Conservation (phyloP, 352 stramenopile genomes). For the Globisporangium camurandrum region DNA sequence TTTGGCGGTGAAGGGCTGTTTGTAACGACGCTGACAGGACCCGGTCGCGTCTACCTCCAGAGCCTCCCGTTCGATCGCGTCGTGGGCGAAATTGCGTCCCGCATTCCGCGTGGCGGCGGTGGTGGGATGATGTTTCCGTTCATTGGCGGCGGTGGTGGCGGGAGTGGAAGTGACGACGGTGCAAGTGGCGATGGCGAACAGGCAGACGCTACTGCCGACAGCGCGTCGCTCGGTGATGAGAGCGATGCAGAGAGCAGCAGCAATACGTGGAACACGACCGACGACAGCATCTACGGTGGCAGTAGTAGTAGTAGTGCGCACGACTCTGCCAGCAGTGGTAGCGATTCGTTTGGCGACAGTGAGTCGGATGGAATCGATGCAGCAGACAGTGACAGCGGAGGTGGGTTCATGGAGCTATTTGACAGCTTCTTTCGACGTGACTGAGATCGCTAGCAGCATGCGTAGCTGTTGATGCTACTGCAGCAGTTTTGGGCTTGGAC, state of each 20-base stretch:
- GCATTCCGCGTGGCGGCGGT: conserved; percentile 70
- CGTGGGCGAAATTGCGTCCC: conserved; percentile 87
- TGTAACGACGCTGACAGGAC: conserved; percentile 89
- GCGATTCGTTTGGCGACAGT: conserved; percentile 15
- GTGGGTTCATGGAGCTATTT: conserved; percentile 56
- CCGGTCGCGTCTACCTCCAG: conserved; percentile 88
- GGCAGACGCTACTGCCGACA: conserved; percentile 12
- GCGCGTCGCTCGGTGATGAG: conserved; percentile 5
- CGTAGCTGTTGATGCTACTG: too few species aligned
- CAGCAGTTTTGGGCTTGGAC: too few species aligned
- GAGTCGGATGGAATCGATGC: conserved; percentile 12
- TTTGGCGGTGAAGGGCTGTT: conserved; percentile 94
- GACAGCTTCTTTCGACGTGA: conserved; percentile 43
- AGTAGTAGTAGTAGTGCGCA: conserved; percentile 3
- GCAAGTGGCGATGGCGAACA: conserved; percentile 7
- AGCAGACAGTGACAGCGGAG: conserved; percentile 11
- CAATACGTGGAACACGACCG: conserved; percentile 24
- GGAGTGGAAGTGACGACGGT: too few species aligned
- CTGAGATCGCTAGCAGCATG: too few species aligned
- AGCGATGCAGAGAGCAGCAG: not conserved
- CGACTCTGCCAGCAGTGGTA: conserved; percentile 4
- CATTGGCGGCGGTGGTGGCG: conserved; percentile 44
- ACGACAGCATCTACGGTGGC: conserved; percentile 49
- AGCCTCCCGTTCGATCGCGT: conserved; percentile 90
- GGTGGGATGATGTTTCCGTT: conserved; percentile 87